These are phyloP conservation scores for Dactylis glomerata DNA, from an alignment of 176 grass and related monocot species.

Conservation along the genomic window DNA sequence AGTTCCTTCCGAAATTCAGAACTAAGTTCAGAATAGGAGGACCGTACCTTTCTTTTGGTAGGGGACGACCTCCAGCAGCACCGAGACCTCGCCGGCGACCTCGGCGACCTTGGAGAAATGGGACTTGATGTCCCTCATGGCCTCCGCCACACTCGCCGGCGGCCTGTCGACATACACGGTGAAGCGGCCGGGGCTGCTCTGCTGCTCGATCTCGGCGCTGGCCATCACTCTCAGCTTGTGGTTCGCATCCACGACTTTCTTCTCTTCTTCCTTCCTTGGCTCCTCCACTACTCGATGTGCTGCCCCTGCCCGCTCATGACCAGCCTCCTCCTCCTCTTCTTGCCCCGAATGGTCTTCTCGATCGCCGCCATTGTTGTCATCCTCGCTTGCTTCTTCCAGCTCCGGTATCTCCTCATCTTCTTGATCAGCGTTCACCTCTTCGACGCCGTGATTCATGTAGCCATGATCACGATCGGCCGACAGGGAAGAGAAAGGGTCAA, in stretches of 20 bases:
- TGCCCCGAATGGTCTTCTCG: not conserved
- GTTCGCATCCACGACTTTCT: conserved; percentile 25
- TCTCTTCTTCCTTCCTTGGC: not conserved
- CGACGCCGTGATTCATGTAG: not conserved
- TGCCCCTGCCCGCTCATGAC: not conserved
- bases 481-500: conserved; percentile 52
- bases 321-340: not conserved
- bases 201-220: conserved; percentile 41
- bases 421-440: not conserved
- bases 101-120: conserved; percentile 57
- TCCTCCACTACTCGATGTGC: not conserved
- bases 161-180: conserved; percentile 64
- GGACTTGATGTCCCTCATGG: conserved; percentile 61
- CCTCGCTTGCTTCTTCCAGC: conserved; percentile 36
- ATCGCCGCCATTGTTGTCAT: not conserved
- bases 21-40: not conserved
- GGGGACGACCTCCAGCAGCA: conserved; percentile 62
- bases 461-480: not conserved
- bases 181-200: conserved; percentile 49
- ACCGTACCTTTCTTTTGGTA: conserved; percentile 40
- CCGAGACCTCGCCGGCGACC: conserved; percentile 47
- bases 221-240: conserved; percentile 37
- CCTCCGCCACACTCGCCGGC: conserved; percentile 62
- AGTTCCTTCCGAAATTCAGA: not conserved
- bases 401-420: conserved; percentile 37